Conservation (phyloP, 169 alveolate species). For the Cryptosporidium viatorum region DNA sequence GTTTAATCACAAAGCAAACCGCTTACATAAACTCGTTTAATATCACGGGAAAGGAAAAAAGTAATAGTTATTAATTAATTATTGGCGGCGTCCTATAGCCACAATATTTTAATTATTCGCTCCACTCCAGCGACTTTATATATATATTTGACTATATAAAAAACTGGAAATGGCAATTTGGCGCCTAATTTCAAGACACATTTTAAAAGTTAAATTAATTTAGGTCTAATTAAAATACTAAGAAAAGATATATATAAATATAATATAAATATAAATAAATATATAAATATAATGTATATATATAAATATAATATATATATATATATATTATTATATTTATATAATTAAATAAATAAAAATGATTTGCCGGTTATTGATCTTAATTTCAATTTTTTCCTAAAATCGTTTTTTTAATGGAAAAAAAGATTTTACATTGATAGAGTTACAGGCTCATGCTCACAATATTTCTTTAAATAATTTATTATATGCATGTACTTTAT, state of each 20-base stretch:
- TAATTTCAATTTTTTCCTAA: background rate
- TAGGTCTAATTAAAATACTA: background rate
- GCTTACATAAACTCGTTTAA: conserved; percentile 65
- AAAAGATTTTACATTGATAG: background rate
- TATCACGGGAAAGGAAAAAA: conserved; percentile 3
- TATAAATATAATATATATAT: too few relatives aligned
- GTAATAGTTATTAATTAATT: conserved; percentile 18
- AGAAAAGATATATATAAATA: background rate
- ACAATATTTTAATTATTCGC: conserved; percentile 42
- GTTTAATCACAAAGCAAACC: conserved; percentile 35
- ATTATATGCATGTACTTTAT: too few relatives aligned
- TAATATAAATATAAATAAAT: background rate
- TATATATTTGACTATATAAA: conserved; percentile 35
- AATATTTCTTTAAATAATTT: too few relatives aligned
- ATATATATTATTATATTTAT: too few relatives aligned
- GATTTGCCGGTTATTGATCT: background rate
- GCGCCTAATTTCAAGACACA: conserved; percentile 70
- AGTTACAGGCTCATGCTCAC: background rate
- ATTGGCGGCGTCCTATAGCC: conserved; percentile 70
- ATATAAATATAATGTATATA: background rate
- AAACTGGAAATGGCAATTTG: background rate
- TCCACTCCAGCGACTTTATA: conserved; percentile 63
- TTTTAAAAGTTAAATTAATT: background rate
- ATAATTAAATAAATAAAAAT: too few relatives aligned
- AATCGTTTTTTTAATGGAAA: too few relatives aligned